A percentile compares a stretch with the other conserved stretches of the same genome.
Evolutionary conservation across 371 early-diverging fungal species (phyloP).

Genomic region (Mucor irregularis): DNA sequence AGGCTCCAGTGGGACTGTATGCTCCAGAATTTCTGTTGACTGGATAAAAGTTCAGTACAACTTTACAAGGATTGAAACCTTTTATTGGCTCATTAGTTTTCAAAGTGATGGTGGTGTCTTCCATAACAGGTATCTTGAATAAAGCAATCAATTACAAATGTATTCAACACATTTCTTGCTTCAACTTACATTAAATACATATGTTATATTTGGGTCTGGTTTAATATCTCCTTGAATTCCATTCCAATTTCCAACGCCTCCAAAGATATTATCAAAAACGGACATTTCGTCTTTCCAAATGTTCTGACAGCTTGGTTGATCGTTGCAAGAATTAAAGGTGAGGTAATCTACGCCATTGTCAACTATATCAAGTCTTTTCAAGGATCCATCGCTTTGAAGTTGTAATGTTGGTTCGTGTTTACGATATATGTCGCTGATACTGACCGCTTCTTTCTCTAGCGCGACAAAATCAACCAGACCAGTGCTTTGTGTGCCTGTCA

Average conservation of each 20-base stretch:
- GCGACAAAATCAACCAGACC: slow-evolving; percentile 5
- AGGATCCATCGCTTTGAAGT: not conserved
- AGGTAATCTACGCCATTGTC: too few species aligned
- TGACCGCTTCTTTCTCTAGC: not conserved
- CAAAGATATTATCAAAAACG: not conserved
- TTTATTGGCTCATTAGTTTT: not conserved
- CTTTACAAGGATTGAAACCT: not conserved
- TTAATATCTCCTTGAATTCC: not conserved
- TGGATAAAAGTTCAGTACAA: not conserved
- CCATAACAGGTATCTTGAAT: not conserved
- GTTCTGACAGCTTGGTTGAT: too few species aligned
- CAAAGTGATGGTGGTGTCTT: not conserved
- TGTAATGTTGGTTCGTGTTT: not conserved
- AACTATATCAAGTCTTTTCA: not conserved
- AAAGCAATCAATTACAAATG: too few species aligned
- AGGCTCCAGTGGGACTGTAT: not conserved
- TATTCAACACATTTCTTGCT: not conserved
- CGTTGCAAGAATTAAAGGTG: not conserved
- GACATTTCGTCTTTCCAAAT: too few species aligned
- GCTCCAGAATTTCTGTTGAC: not conserved
- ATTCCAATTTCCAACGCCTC: not conserved
- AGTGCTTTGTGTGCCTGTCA: not conserved
- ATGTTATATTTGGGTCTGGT: slow-evolving; percentile 1
- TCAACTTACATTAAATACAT: slow-evolving; percentile 23
- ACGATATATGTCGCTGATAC: not conserved